Percentiles rank a stretch among this genome's conserved stretches.
phyloP scores from a whole-genome alignment of 179 eudicot genomes.

The Gypsophila paniculata region DNA sequence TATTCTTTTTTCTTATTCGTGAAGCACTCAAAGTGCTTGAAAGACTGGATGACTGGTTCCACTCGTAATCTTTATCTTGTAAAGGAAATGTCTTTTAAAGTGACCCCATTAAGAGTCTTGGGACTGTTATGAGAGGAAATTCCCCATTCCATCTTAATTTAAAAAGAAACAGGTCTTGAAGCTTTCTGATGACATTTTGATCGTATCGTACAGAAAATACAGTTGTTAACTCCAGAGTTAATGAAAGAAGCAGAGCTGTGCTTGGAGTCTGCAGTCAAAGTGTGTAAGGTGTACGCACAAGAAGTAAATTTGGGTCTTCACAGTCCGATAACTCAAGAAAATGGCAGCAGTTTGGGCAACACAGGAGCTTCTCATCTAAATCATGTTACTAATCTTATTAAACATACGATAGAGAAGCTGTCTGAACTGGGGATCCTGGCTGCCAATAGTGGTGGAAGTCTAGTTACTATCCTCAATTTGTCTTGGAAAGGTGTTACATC shows the following conservation, averaged over 20 bases:
- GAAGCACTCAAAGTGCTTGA: not conserved
- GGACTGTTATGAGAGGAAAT: not conserved
- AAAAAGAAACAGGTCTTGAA: constrained; percentile 1
- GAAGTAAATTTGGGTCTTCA: constrained; percentile 49
- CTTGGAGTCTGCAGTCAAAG: constrained; percentile 58
- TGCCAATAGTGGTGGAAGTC: constrained; percentile 82
- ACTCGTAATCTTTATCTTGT: not conserved
- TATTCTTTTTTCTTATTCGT: not conserved
- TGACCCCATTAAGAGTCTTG: not conserved
- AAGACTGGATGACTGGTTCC: not conserved
- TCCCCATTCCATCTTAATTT: not conserved
- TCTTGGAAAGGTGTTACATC: constrained; percentile 98
- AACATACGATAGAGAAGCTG: constrained; percentile 52
- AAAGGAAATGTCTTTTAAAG: not conserved
- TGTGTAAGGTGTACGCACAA: constrained; percentile 63
- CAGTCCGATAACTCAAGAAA: constrained; percentile 31
- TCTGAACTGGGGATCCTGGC: constrained; percentile 79
- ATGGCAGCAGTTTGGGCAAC: constrained; percentile 25
- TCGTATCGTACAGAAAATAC: constrained; percentile 49
- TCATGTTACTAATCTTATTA: constrained; percentile 48
- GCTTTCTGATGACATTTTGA: constrained; percentile 24
- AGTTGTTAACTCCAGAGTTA: constrained; percentile 48
- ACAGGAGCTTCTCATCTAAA: constrained; percentile 32
- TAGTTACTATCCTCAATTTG: constrained; percentile 68
- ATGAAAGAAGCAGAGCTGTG: constrained; percentile 51